Conservation (phyloP, 176 grass and related monocot species). For the Typha latifolia region DNA sequence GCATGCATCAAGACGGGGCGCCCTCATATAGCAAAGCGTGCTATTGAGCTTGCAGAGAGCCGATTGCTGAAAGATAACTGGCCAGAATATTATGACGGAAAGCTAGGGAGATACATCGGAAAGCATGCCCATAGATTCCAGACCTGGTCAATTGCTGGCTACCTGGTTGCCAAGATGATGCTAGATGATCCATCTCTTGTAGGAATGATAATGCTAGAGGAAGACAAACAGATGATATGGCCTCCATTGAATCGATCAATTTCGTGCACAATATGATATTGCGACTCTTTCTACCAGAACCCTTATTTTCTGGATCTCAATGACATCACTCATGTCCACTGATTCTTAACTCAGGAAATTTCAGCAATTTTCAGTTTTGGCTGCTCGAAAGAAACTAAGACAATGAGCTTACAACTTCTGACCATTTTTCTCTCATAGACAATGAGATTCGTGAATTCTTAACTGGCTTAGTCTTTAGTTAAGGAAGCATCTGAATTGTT, state of each 20-base stretch:
- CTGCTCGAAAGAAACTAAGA: too few species aligned
- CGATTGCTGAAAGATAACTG: conserved; percentile 34
- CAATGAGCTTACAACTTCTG: too few species aligned
- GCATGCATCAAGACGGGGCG: conserved; percentile 48
- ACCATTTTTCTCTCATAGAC: too few species aligned
- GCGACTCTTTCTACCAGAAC: too few species aligned
- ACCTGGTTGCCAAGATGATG: conserved; percentile 46
- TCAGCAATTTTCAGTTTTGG: too few species aligned
- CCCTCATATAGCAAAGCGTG: conserved; percentile 10
- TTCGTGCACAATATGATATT: conserved; percentile 14
- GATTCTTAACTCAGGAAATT: too few species aligned
- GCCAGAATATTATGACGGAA: conserved; percentile 52
- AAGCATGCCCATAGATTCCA: conserved; percentile 56
- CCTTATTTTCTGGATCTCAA: too few species aligned
- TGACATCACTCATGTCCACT: too few species aligned
- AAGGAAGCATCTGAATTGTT: too few species aligned
- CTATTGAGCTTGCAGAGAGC: conserved; percentile 31
- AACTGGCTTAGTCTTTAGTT: too few species aligned
- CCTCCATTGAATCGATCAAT: conserved; percentile 34
- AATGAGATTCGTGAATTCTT: too few species aligned
- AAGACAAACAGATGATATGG: conserved; percentile 23
- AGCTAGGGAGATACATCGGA: conserved; percentile 33
- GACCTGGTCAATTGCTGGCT: conserved; percentile 44
- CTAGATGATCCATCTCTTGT: conserved; percentile 35
- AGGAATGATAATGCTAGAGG: conserved; percentile 26